Evolutionary conservation across 371 early-diverging fungal species (phyloP).

Genomic region (Furculomyces boomerangus): DNA sequence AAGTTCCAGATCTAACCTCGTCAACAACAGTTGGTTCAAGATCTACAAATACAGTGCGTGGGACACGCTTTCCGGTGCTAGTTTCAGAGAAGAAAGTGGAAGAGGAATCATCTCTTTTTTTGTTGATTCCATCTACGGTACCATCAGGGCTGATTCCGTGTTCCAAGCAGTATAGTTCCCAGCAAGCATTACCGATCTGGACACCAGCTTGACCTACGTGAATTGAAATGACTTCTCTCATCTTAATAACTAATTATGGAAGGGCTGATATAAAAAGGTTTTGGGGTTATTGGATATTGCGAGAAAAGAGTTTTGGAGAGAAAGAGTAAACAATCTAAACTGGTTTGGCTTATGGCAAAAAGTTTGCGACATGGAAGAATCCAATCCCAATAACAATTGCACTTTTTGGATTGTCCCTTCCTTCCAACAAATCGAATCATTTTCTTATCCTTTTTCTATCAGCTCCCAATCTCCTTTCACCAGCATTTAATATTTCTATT

Average conservation of each 20-base stretch:
- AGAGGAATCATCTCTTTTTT: conserved; percentile 58
- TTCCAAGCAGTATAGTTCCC: conserved; percentile 98
- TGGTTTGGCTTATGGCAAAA: too few relatives aligned
- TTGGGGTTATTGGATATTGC: too few relatives aligned
- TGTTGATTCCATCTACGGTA: conserved; percentile 42
- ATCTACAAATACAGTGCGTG: conserved; percentile 96
- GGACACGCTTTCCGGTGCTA: conserved; percentile 95
- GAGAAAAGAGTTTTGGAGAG: too few relatives aligned
- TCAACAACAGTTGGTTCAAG: conserved; percentile 96
- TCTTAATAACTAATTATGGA: conserved; percentile 19
- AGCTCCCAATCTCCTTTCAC: too few relatives aligned
- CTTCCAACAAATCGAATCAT: too few relatives aligned
- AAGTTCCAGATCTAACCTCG: conserved; percentile 89
- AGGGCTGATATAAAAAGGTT: neutral
- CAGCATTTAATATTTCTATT: too few relatives aligned
- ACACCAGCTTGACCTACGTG: conserved; percentile 99
- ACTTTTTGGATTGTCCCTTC: too few relatives aligned
- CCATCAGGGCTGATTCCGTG: conserved; percentile 98
- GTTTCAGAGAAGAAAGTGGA: conserved; percentile 97
- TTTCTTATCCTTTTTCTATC: too few relatives aligned
- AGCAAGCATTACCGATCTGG: conserved; percentile 99
- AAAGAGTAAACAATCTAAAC: too few relatives aligned
- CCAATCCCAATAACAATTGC: too few relatives aligned
- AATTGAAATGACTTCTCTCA: conserved; percentile 97
- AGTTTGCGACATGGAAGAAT: too few relatives aligned